These are phyloP conservation scores for Logfia minima DNA, from an alignment of 129 eudicot genomes.

Conservation along the genomic window DNA sequence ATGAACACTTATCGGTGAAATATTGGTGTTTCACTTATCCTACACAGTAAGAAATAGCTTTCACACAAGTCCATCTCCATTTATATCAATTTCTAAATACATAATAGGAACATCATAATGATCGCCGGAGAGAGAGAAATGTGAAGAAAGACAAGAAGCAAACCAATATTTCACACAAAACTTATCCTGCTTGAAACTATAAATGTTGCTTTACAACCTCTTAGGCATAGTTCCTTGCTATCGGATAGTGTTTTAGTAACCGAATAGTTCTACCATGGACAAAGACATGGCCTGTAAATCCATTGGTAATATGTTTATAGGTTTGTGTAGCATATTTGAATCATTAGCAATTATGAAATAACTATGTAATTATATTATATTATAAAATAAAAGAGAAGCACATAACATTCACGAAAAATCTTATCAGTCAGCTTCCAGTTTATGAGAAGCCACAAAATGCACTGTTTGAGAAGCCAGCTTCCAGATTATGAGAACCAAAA, in stretches of 20 bases:
- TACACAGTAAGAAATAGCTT: background rate
- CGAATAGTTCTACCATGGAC: background rate
- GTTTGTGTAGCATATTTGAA: too few relatives aligned
- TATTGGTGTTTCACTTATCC: background rate
- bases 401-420: background rate
- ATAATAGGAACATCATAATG: background rate
- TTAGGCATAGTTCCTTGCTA: background rate
- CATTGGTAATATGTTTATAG: too few relatives aligned
- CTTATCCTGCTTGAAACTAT: background rate
- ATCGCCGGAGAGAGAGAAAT: background rate
- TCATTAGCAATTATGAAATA: background rate
- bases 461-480: background rate
- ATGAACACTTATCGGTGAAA: background rate
- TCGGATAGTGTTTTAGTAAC: background rate
- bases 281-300: background rate
- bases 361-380: background rate
- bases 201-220: background rate
- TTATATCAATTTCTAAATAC: background rate
- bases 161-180: background rate
- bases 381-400: background rate
- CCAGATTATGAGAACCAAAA: background rate
- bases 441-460: background rate
- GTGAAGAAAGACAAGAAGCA: background rate
- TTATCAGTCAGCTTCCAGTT: too few relatives aligned
- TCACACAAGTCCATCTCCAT: background rate